A percentile compares a stretch with the other conserved stretches of the same genome.
Evolutionary conservation across 2,329 filamentous ascomycete species (phyloP).

Genomic region (Akanthomyces dipterigenus): DNA sequence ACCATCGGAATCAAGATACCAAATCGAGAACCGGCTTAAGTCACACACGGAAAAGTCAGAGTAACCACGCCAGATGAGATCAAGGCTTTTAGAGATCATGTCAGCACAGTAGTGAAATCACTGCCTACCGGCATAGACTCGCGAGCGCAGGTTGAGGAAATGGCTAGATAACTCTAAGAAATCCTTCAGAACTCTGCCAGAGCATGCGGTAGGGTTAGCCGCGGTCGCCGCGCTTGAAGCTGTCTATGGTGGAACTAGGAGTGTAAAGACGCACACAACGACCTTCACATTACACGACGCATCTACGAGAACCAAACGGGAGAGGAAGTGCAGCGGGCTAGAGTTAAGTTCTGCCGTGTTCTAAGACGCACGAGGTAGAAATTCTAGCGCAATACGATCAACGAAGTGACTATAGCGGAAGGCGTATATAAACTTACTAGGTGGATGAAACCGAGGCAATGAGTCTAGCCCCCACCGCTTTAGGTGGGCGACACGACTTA

Average conservation of each 20-base stretch:
- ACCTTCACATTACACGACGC: background rate
- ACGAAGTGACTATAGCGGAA: background rate
- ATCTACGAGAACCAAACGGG: constrained; percentile 2
- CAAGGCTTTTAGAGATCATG: background rate
- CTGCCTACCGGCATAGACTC: background rate
- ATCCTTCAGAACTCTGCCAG: background rate
- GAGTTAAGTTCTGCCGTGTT: background rate
- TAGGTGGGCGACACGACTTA: constrained; percentile 2
- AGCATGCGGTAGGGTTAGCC: background rate
- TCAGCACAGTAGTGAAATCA: background rate
- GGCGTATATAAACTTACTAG: constrained; percentile 4
- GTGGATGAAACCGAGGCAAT: constrained; percentile 4
- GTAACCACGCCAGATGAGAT: too few species aligned
- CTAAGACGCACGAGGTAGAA: background rate
- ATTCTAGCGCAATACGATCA: background rate
- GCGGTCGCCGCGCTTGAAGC: background rate
- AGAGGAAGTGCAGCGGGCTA: background rate
- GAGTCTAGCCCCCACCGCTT: background rate
- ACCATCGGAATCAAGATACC: background rate
- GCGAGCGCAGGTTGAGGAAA: too few species aligned
- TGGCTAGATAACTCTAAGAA: too few species aligned
- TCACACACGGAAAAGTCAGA: too few species aligned
- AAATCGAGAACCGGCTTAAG: too few species aligned
- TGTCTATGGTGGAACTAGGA: constrained; percentile 2
- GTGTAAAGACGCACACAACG: background rate